These are phyloP conservation scores for Parachaetomium inaequale DNA, from an alignment of 495 filamentous ascomycete genomes.

Conservation along the genomic window DNA sequence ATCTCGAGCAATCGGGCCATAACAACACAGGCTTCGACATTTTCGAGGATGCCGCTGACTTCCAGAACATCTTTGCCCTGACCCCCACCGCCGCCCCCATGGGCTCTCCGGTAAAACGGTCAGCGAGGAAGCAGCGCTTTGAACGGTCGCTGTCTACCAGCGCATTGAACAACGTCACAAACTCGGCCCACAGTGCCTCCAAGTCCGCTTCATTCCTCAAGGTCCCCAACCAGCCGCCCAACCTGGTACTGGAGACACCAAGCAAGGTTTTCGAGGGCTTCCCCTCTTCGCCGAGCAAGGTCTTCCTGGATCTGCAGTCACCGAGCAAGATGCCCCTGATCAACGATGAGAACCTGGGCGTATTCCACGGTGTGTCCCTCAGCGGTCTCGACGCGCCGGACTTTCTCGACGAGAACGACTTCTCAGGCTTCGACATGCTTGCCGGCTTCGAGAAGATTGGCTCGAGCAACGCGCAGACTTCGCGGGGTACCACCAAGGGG, in stretches of 20 bases:
- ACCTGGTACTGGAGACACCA: slow-evolving; percentile 48
- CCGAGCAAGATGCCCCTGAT: slow-evolving; percentile 39
- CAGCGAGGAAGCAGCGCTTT: slow-evolving; percentile 58
- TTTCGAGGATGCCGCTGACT: slow-evolving; percentile 58
- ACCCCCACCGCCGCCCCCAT: slow-evolving; percentile 42
- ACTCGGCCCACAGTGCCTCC: slow-evolving; percentile 46
- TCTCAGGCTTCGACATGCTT: slow-evolving; percentile 74
- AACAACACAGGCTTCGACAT: slow-evolving; percentile 64
- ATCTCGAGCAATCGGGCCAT: slow-evolving; percentile 45
- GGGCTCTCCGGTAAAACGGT: slow-evolving; percentile 74
- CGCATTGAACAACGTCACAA: slow-evolving; percentile 65
- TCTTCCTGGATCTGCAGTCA: slow-evolving; percentile 56
- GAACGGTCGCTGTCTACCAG: slow-evolving; percentile 57
- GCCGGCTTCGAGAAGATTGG: slow-evolving; percentile 91
- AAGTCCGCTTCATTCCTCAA: slow-evolving; percentile 47
- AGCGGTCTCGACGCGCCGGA: slow-evolving; percentile 55
- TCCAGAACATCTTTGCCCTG: slow-evolving; percentile 40
- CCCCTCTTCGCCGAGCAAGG: slow-evolving; percentile 46
- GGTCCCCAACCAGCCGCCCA: slow-evolving; percentile 37
- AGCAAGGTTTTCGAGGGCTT: slow-evolving; percentile 52
- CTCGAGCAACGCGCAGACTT: slow-evolving; percentile 36
- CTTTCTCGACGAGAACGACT: slow-evolving; percentile 59
- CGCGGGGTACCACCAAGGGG: slow-evolving; percentile 26
- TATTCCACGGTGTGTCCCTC: slow-evolving; percentile 37
- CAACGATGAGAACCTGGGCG: slow-evolving; percentile 44